Percentiles rank a stretch among this genome's conserved stretches.
phyloP scores from a whole-genome alignment of 1,139 yeast species.

The Kodamaea anthophila region DNA sequence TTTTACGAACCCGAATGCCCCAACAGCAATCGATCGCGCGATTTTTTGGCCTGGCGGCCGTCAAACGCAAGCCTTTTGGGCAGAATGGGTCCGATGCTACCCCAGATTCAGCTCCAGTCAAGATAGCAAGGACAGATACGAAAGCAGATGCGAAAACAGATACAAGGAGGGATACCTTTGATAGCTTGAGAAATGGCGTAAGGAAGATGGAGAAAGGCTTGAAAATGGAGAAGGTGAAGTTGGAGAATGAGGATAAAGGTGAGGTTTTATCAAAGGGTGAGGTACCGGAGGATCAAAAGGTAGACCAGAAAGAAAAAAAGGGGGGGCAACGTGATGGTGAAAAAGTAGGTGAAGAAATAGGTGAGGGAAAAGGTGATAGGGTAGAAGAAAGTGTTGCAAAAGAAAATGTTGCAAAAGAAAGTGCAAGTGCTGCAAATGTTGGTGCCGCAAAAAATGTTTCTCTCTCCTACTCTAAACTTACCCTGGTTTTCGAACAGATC shows the following conservation, averaged over 20 bases:
- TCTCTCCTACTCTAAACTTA: slow-evolving; percentile 49
- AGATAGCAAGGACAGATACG: neutral
- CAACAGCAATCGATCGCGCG: slow-evolving; percentile 35
- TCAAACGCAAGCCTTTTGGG: no score
- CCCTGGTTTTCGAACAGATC: slow-evolving; percentile 65
- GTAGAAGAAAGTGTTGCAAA: neutral
- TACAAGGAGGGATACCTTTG: no score
- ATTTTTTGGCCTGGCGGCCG: slow-evolving; percentile 20
- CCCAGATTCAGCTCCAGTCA: neutral
- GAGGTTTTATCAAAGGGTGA: no score
- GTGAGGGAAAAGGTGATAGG: neutral
- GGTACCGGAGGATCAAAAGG: no score
- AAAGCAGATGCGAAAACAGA: neutral
- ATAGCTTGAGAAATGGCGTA: no score
- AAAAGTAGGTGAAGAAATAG: neutral
- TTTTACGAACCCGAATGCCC: slow-evolving; percentile 17
- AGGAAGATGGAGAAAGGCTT: no score
- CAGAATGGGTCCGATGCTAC: no score
- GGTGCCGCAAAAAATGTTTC: slow-evolving; percentile 30
- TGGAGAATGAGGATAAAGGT: no score
- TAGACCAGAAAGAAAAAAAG: no score
- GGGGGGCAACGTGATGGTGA: no score
- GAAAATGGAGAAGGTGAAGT: no score
- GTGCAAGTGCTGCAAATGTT: neutral
- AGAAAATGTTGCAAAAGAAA: no score